A percentile compares a stretch with the other conserved stretches of the same genome.
These are phyloP conservation scores for Sporodiniella umbellata DNA, from an alignment of 371 early-diverging fungal genomes.

Conservation along the genomic window DNA sequence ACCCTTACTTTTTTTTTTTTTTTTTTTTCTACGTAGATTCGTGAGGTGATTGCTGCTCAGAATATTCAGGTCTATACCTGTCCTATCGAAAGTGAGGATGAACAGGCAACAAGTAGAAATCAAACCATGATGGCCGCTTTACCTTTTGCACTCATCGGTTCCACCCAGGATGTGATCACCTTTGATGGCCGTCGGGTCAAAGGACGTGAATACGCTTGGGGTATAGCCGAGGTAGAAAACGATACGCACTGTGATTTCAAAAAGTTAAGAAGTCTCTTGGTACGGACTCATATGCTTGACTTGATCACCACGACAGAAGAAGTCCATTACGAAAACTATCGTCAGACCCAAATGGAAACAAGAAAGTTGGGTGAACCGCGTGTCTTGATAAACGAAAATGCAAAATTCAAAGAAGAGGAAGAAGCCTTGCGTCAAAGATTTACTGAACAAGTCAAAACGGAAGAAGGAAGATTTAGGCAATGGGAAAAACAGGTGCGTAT, in stretches of 20 bases:
- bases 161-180: conserved; percentile 80
- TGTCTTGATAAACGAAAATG: conserved; percentile 67
- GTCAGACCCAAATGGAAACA: conserved; percentile 80
- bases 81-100: conserved; percentile 88
- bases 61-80: conserved; percentile 81
- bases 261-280: conserved; percentile 90
- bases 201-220: conserved; percentile 86
- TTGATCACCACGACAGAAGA: conserved; percentile 90
- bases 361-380: conserved; percentile 80
- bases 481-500: conserved; percentile 89
- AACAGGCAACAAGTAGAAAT: conserved; percentile 76
- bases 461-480: conserved; percentile 93
- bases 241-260: conserved; percentile 89
- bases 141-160: conserved; percentile 96
- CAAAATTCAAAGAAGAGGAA: conserved; percentile 88
- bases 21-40: conserved; percentile 64
- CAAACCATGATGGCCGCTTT: conserved; percentile 82
- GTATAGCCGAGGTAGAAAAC: conserved; percentile 51
- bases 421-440: conserved; percentile 88
- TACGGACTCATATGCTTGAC: conserved; percentile 94
- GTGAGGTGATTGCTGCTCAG: conserved; percentile 76
- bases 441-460: conserved; percentile 91
- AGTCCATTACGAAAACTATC: conserved; percentile 89
- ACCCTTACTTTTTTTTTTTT: too few relatives aligned
- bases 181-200: conserved; percentile 76